Evolutionary conservation across 148 eudicot species (phyloP), one percentile per base, ranked within the genome.

Genomic region (Spergularia marina): DNA sequence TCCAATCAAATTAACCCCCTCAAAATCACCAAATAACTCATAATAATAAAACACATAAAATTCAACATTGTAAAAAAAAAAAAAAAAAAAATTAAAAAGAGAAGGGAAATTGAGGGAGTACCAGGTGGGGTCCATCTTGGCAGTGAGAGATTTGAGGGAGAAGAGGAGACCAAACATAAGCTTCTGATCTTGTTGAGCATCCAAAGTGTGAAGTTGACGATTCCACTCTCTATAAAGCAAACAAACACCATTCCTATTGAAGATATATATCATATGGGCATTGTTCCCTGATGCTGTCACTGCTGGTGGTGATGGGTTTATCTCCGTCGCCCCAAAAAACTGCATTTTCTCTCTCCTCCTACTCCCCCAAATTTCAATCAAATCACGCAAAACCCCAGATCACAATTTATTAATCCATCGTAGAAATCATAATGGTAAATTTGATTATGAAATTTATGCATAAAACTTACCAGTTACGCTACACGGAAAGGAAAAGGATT

Each of bases 121-220:
- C 98, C 96, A 84, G 58, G 85, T 83, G 7, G 98, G 98, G 82
- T 93, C 98, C 98, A 93, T 93, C 70, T 93, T 93, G 18, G 98
- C 89, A 21, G 98, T 91, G 58, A 93, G 84, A 21, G 98, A 93
- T 86, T 93, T 93, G 54, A 93, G 89, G 12, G 98, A 93, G 76
- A 93, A 93, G 65, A 93, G 98, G 8, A 93, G 74, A 10, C 98
- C 98, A 76, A 93, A 93, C 98, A 93, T 93, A 75, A 93, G 98
- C 81, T 93, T 93, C 40, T 93, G 92, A 79, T 93, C 98, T 79
- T 93, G 98, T 56, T 93, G 92, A 20, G 86, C 69, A 74, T 76
- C 76, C 59, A 93, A 82, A 55, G 98, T 93, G 14, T 76, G 88
- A 74, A 90, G 90, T 0, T 91, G 90, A 3, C 98, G 96, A 79